phyloP scores from a whole-genome alignment of 2,329 filamentous ascomycete genomes.

The Clonostachys rhizophaga region DNA sequence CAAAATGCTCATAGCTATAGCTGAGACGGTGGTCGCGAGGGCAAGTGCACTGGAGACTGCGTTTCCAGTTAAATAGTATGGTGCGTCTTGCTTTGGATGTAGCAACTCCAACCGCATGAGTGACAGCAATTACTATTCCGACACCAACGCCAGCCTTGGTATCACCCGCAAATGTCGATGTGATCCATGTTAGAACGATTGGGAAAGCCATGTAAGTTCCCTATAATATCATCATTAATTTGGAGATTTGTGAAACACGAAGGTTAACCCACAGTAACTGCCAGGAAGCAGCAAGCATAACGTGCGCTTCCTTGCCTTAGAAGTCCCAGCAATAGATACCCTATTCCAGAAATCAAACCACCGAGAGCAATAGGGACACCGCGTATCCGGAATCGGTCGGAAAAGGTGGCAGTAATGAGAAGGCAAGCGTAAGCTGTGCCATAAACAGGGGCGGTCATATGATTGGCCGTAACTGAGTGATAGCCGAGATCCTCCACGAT shows the following conservation, averaged over 20 bases:
- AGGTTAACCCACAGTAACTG: conserved; percentile 3
- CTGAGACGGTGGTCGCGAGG: conserved; percentile 2
- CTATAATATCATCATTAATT: neutral
- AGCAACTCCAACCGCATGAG: conserved; percentile 7
- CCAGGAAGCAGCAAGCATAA: conserved; percentile 6
- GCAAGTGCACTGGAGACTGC: conserved; percentile 6
- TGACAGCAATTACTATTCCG: conserved; percentile 9
- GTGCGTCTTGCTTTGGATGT: conserved; percentile 6
- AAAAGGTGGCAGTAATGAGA: conserved; percentile 4
- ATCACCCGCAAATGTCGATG: conserved; percentile 9
- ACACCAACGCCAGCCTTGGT: conserved; percentile 10
- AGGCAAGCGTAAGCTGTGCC: conserved; percentile 4
- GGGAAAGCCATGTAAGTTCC: conserved; percentile 9
- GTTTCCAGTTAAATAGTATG: conserved; percentile 9
- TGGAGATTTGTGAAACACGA: neutral
- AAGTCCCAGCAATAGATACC: conserved; percentile 6
- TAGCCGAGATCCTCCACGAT: conserved; percentile 9
- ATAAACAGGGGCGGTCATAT: conserved; percentile 8
- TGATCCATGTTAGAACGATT: conserved; percentile 10
- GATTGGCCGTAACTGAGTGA: conserved; percentile 7
- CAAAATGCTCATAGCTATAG: conserved; percentile 6
- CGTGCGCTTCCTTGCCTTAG: conserved; percentile 3
- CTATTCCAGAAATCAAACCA: conserved; percentile 5
- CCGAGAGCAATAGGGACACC: conserved; percentile 5
- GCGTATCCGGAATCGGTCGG: conserved; percentile 4